Percentiles rank a stretch among this genome's conserved stretches.
Evolutionary conservation across 2,329 filamentous ascomycete species (phyloP).

Genomic region (Rutstroemia sp.): DNA sequence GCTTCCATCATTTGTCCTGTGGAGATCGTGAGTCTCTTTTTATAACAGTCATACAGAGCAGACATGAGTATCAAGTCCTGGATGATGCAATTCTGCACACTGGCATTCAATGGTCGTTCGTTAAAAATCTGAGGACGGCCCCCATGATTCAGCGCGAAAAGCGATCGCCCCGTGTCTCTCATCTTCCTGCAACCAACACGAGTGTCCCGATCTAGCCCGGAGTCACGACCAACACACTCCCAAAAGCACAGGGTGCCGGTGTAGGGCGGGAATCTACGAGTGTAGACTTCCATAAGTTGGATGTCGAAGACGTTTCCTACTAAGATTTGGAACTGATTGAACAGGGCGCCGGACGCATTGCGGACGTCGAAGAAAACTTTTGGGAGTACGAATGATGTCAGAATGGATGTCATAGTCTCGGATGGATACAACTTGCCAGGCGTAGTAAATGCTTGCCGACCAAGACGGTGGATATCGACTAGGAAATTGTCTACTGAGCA

Average conservation of each 20-base stretch:
- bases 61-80: conserved; percentile 37
- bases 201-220: conserved; percentile 9
- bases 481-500: conserved; percentile 30
- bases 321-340: conserved; percentile 35
- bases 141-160: conserved; percentile 37
- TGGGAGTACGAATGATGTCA: conserved; percentile 36
- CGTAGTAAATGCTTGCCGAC: conserved; percentile 30
- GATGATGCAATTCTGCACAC: conserved; percentile 38
- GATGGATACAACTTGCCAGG: conserved; percentile 20
- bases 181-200: conserved; percentile 26
- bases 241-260: too few species aligned
- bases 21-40: too few species aligned
- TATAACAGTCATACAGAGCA: too few species aligned
- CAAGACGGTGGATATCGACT: conserved; percentile 36
- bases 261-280: conserved; percentile 16
- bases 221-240: too few species aligned
- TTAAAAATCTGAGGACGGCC: conserved; percentile 42
- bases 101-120: conserved; percentile 34
- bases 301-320: conserved; percentile 42
- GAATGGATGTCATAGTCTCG: conserved; percentile 32
- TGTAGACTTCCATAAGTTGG: conserved; percentile 48
- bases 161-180: conserved; percentile 32
- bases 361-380: conserved; percentile 54
- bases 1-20: too few species aligned
- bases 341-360: conserved; percentile 50